These are phyloP conservation scores for Zoysia matrella DNA, from an alignment of 202 grass and related monocot species.

Conservation along the genomic window DNA sequence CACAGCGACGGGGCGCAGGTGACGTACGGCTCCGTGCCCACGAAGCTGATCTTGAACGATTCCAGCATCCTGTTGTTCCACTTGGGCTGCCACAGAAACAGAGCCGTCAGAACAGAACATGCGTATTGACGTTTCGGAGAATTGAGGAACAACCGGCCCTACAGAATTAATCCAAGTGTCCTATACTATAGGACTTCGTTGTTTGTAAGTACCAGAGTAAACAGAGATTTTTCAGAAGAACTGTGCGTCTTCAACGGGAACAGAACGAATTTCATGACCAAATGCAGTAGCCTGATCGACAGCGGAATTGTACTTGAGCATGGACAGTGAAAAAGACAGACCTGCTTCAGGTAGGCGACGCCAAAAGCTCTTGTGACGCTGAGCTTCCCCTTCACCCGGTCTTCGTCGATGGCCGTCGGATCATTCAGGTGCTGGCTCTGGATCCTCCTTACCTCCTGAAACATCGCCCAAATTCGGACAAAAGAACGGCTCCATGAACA, in stretches of 20 bases:
- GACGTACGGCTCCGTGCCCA: constrained; percentile 68
- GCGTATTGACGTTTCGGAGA: neutral
- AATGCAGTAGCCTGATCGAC: neutral
- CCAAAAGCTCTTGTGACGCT: too few relatives aligned
- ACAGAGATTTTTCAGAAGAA: neutral
- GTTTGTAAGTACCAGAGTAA: neutral
- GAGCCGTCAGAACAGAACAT: neutral
- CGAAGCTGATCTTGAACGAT: constrained; percentile 68
- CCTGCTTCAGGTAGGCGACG: too few relatives aligned
- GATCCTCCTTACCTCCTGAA: too few relatives aligned
- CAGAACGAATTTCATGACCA: neutral
- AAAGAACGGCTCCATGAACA: too few relatives aligned
- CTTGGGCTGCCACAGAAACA: constrained; percentile 58
- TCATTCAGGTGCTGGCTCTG: too few relatives aligned
- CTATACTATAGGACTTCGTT: neutral
- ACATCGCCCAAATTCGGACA: too few relatives aligned
- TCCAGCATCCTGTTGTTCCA: constrained; percentile 73
- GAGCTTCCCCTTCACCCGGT: too few relatives aligned
- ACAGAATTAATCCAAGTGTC: neutral
- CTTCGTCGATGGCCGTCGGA: too few relatives aligned
- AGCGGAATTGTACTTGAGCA: constrained; percentile 18
- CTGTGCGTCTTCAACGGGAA: constrained; percentile 12
- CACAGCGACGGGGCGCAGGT: constrained; percentile 68
- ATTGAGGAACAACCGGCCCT: neutral
- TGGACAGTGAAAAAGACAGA: neutral